Percentiles rank a stretch among this genome's conserved stretches.
Evolutionary conservation across 257 asterid species (phyloP).

Genomic region (Solanum acaule): DNA sequence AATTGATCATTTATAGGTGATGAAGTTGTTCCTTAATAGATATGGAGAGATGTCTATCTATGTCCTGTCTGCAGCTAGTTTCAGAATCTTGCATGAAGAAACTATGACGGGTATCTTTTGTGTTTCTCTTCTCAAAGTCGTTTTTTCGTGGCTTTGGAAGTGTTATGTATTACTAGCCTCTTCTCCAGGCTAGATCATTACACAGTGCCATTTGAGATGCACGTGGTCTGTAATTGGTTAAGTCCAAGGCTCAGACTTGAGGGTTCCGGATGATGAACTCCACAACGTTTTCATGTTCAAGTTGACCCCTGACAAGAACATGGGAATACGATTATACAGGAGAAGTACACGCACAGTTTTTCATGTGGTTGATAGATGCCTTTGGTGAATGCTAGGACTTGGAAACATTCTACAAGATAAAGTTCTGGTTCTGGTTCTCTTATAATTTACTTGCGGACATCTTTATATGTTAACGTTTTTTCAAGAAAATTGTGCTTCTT

Average conservation of each 20-base stretch:
- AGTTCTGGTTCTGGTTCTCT: background rate
- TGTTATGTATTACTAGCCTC: background rate
- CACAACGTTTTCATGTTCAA: background rate
- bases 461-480: background rate
- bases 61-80: constrained; percentile 69
- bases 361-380: background rate
- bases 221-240: constrained; percentile 75
- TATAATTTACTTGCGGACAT: background rate
- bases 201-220: constrained; percentile 82
- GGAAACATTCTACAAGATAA: background rate
- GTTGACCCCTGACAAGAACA: background rate
- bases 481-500: background rate
- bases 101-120: constrained; percentile 49
- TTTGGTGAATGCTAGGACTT: background rate
- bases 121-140: background rate
- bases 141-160: background rate
- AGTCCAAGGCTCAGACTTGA: constrained; percentile 44
- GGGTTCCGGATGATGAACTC: constrained; percentile 16
- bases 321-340: background rate
- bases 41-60: constrained; percentile 64
- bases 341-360: background rate
- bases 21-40: constrained; percentile 61
- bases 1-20: constrained; percentile 38
- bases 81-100: constrained; percentile 43
- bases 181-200: constrained; percentile 71